A percentile compares a stretch with the other conserved stretches of the same genome.
Evolutionary conservation across 768 basidiomycete genomes (phyloP).

Genomic region (Mycena galopus): DNA sequence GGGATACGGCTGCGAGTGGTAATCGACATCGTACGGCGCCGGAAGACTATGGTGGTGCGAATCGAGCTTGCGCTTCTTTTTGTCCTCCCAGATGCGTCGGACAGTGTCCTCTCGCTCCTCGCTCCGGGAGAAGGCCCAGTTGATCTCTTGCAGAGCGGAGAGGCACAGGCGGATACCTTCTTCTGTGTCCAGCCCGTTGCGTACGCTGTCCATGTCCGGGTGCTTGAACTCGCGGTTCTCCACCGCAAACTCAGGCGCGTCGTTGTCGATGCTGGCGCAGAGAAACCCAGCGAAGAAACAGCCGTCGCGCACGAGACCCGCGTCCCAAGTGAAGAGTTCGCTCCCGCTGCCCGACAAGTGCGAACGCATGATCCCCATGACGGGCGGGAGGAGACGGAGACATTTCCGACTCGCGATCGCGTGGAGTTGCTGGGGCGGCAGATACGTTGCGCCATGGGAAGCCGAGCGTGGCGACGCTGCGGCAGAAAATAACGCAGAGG

Average conservation of each 20-base stretch:
- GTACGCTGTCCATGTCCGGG: conserved; percentile 46
- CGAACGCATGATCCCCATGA: conserved; percentile 64
- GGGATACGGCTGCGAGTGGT: conserved; percentile 38
- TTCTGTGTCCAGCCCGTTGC: conserved; percentile 49
- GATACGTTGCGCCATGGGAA: conserved; percentile 62
- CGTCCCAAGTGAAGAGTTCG: conserved; percentile 86
- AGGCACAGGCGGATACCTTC: conserved; percentile 72
- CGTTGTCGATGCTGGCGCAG: conserved; percentile 72
- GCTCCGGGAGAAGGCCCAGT: conserved; percentile 84
- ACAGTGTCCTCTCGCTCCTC: conserved; percentile 79
- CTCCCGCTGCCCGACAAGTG: conserved; percentile 55
- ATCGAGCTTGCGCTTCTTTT: conserved; percentile 48
- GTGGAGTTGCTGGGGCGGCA: conserved; percentile 61
- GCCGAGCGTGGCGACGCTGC: conserved; percentile 63
- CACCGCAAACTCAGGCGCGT: conserved; percentile 48
- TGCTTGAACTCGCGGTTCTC: conserved; percentile 53
- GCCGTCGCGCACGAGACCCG: conserved; percentile 88
- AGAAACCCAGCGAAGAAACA: conserved; percentile 90
- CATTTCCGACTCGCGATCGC: conserved; percentile 65
- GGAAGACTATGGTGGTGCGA: conserved; percentile 39
- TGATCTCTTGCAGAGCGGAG: conserved; percentile 82
- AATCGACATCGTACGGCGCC: conserved; percentile 29
- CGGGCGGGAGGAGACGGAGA: conserved; percentile 60
- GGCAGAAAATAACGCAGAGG: conserved; percentile 52
- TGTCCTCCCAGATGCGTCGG: conserved; percentile 64